A percentile compares a stretch with the other conserved stretches of the same genome.
Conservation (phyloP, 768 basidiomycete genomes). For the Auricularia sp. region DNA sequence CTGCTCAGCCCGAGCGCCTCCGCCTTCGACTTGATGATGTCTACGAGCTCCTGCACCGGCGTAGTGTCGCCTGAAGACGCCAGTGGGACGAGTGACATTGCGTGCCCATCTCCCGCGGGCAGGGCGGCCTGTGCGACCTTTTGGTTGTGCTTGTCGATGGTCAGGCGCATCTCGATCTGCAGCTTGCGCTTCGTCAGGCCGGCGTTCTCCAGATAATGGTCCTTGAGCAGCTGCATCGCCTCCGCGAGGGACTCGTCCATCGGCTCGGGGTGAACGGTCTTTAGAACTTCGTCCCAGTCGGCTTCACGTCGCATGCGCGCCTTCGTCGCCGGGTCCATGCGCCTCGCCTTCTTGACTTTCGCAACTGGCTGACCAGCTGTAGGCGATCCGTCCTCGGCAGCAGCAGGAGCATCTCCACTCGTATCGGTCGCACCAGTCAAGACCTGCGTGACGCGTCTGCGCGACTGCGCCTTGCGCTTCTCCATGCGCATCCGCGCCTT, state of each 20-base stretch:
- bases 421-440: no score
- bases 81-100: background rate
- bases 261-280: constrained; percentile 42
- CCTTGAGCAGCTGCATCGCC: background rate
- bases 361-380: constrained; percentile 7
- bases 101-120: no score
- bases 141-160: background rate
- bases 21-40: background rate
- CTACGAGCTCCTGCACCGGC: background rate
- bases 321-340: constrained; percentile 49
- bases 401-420: no score
- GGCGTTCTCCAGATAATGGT: background rate
- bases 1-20: background rate
- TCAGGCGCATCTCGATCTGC: background rate
- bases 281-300: constrained; percentile 56
- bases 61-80: background rate
- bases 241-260: constrained; percentile 14
- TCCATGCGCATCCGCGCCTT: constrained; percentile 30
- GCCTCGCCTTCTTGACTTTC: constrained; percentile 32
- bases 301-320: constrained; percentile 49
- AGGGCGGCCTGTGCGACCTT: background rate
- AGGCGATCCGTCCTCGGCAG: constrained; percentile 6
- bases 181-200: background rate
- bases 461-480: constrained; percentile 22
- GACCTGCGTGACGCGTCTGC: constrained; percentile 14